Base-by-base conservation (phyloP, 1,284 basidiomycete genomes). In the Cutaneotrichosporon arboriforme region DNA sequence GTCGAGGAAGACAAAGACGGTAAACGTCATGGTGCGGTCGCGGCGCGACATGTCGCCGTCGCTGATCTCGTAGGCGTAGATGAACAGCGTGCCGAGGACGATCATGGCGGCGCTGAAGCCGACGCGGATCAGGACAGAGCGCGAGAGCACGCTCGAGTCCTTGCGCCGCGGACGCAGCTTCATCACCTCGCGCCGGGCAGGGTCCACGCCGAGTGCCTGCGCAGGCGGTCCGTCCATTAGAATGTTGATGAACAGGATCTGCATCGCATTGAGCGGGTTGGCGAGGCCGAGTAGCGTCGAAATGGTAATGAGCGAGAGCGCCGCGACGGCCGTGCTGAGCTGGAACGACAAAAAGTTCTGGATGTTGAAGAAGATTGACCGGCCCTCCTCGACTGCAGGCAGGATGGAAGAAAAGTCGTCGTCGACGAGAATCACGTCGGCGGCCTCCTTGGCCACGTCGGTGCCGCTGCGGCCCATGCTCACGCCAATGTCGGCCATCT, bases 171-270 rank as follows among this genome's bases (percentile, higher is more conserved):
- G 94, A 1, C 90, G 91, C 55, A 84, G 81, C 22, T 82, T 81
- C 89, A 97, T 97, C 33, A 94, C 84, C 18, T 86, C 86, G 18
- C 84, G 84, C 70, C 96, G 88, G 20, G 94, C 89, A 9, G 94
- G 94, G 75, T 98, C 94, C 5, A 98, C 94, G 46, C 94, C 94
- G 41, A 98, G 80, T 46, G 88, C 91, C 75, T 97, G 93, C 69
- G 88, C 91, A 2, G 93, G 93, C 14, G 93, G 93, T 84, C 92
- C 94, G 66, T 97, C 93, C 93, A 97, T 97, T 48, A 97, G 82
- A 69, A 97, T 97, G 76, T 97, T 97, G 73, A 97, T 97, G 73
- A 97, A 97, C 21, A 98, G 78, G 64, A 98, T 97, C 74, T 97
- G 93, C 92, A 97, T 97, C 3, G 94, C 86, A 70, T 98, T 98